Conservation (phyloP, 1,284 basidiomycete species). For the Microbotryomycetes sp. region DNA sequence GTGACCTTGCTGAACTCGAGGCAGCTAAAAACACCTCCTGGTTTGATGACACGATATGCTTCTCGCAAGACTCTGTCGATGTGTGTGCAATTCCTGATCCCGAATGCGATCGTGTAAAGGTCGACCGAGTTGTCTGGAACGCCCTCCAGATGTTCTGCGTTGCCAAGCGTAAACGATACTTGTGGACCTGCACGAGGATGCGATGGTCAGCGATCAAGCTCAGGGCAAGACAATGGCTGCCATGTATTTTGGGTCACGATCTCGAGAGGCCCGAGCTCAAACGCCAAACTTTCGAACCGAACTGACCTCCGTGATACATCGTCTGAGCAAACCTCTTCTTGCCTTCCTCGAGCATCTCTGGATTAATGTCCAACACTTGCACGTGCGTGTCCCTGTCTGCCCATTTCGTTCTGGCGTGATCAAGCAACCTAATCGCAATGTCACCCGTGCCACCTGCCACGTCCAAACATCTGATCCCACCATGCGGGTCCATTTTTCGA, state of each 20-base stretch:
- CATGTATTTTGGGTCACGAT: too few relatives aligned
- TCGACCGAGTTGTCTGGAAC: conserved; percentile 80
- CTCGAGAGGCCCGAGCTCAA: too few relatives aligned
- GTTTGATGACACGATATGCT: conserved; percentile 90
- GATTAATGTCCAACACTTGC: conserved; percentile 90
- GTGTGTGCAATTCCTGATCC: conserved; percentile 95
- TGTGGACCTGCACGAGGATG: conserved; percentile 66
- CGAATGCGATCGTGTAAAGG: conserved; percentile 97
- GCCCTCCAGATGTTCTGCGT: conserved; percentile 75
- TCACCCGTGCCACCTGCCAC: conserved; percentile 98
- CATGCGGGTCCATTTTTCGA: conserved; percentile 58
- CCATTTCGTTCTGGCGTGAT: conserved; percentile 81
- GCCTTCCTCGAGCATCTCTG: conserved; percentile 90
- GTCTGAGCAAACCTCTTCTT: conserved; percentile 85
- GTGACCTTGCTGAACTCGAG: conserved; percentile 94
- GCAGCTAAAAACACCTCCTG: conserved; percentile 91
- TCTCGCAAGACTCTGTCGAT: conserved; percentile 81
- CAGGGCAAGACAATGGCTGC: too few relatives aligned
- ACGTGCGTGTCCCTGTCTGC: conserved; percentile 82
- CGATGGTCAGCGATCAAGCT: conserved; percentile 1
- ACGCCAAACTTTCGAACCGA: too few relatives aligned
- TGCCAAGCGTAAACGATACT: conserved; percentile 84
- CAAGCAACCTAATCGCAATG: conserved; percentile 88
- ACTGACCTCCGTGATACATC: conserved; percentile 91
- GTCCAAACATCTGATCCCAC: conserved; percentile 67